These are phyloP conservation scores for Chlorociboria aeruginascens DNA, from an alignment of 495 filamentous ascomycete species.

Conservation along the genomic window DNA sequence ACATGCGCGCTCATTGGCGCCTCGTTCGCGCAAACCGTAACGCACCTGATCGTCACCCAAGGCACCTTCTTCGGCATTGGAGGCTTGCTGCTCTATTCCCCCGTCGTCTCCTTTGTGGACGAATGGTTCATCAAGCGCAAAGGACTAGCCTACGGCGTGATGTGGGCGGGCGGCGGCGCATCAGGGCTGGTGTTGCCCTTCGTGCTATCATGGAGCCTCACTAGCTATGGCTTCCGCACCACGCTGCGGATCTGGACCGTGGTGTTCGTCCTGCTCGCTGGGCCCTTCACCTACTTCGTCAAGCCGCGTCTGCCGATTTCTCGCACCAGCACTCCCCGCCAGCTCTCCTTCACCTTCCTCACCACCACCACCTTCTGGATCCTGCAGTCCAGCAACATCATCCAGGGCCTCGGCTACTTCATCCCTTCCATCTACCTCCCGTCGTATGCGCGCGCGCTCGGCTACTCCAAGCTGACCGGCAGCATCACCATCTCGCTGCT, in stretches of 20 bases:
- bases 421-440: conserved; percentile 54
- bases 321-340: conserved; percentile 19
- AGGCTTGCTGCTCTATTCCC: conserved; percentile 26
- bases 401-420: conserved; percentile 56
- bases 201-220: conserved; percentile 4
- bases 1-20: conserved; percentile 29
- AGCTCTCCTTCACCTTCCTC: conserved; percentile 30
- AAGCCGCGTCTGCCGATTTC: conserved; percentile 39
- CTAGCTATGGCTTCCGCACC: conserved; percentile 38
- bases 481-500: conserved; percentile 42
- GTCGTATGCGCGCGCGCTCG: conserved; percentile 31
- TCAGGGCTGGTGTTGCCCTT: conserved; percentile 12
- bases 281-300: conserved; percentile 44
- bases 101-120: conserved; percentile 24
- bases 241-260: conserved; percentile 40
- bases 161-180: conserved; percentile 31
- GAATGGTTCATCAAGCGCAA: conserved; percentile 36
- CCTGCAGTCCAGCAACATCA: conserved; percentile 43
- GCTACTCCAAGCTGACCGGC: conserved; percentile 30
- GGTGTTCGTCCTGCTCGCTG: conserved; percentile 30
- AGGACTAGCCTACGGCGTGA: conserved; percentile 38
- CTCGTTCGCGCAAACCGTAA: conserved; percentile 31
- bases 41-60: conserved; percentile 39
- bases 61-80: conserved; percentile 34
- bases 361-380: conserved; percentile 31